These are phyloP conservation scores for Phyllosticta capitalensis DNA, from an alignment of 2,329 filamentous ascomycete genomes.

Conservation along the genomic window DNA sequence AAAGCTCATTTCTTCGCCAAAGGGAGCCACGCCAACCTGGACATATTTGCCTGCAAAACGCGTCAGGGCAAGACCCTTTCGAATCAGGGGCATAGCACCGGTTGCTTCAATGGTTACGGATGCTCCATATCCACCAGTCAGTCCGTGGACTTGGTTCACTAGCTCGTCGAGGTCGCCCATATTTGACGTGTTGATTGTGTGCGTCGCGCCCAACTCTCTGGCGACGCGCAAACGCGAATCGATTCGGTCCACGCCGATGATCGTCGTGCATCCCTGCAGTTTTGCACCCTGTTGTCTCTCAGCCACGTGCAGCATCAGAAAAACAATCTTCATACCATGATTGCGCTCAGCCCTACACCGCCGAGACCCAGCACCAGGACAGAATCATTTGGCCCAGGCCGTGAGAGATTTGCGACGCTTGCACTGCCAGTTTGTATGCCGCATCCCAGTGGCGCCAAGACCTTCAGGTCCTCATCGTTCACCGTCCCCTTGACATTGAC, in stretches of 20 bases:
- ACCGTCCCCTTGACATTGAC: conserved; percentile 35
- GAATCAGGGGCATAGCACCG: conserved; percentile 32
- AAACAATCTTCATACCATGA: conserved; percentile 25
- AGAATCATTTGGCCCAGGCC: conserved; percentile 26
- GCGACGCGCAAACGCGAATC: conserved; percentile 26
- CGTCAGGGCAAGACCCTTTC: conserved; percentile 33
- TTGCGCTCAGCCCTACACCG: conserved; percentile 37
- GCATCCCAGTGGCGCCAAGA: conserved; percentile 38
- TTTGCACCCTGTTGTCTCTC: conserved; percentile 31
- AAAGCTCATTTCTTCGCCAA: conserved; percentile 32
- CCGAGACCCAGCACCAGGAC: conserved; percentile 37
- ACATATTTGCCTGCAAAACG: conserved; percentile 39
- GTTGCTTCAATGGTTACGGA: conserved; percentile 42
- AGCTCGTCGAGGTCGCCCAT: conserved; percentile 14
- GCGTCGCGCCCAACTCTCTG: conserved; percentile 29
- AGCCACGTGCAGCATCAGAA: not conserved
- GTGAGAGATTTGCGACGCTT: conserved; percentile 22
- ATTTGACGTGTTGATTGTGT: conserved; percentile 26
- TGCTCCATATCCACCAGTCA: conserved; percentile 26
- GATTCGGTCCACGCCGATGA: conserved; percentile 30
- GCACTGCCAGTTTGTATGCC: conserved; percentile 39
- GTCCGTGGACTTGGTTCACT: conserved; percentile 23
- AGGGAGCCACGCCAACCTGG: conserved; percentile 38
- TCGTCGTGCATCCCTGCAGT: conserved; percentile 25
- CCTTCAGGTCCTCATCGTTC: conserved; percentile 28